These are phyloP conservation scores for Quercus gilva DNA, from an alignment of 306 rosid genomes.

Conservation along the genomic window DNA sequence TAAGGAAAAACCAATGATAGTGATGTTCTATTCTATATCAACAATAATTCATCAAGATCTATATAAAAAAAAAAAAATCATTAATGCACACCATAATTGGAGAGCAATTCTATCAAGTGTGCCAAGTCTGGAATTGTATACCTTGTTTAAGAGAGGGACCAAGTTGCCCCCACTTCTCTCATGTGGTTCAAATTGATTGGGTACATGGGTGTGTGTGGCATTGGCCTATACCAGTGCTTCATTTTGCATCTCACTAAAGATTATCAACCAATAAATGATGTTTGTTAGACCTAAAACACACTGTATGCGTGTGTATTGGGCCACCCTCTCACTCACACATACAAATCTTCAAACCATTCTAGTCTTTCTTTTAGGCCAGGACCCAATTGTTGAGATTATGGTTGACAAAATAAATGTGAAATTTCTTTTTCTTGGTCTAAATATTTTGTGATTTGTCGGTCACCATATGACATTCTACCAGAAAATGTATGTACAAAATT, in stretches of 20 bases:
- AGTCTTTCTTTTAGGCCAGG: too few species aligned
- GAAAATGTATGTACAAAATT: conserved; percentile 19
- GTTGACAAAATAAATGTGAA: not conserved
- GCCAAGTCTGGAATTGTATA: too few species aligned
- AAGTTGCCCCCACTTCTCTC: too few species aligned
- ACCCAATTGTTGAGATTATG: too few species aligned
- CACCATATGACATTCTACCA: not conserved
- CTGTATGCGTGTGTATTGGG: not conserved
- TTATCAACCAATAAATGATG: conserved; percentile 22
- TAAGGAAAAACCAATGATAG: too few species aligned
- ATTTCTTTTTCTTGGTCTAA: not conserved
- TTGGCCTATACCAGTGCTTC: conserved; percentile 17
- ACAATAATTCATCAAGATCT: too few species aligned
- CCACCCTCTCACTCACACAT: not conserved
- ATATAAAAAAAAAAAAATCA: too few species aligned
- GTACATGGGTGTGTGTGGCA: conserved; percentile 5
- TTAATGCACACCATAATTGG: too few species aligned
- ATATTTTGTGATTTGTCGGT: not conserved
- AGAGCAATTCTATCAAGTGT: too few species aligned
- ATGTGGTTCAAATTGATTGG: conserved; percentile 32
- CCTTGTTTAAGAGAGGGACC: too few species aligned
- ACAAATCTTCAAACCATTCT: too few species aligned
- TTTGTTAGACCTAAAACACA: conserved; percentile 10
- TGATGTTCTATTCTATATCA: too few species aligned
- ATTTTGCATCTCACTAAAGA: conserved; percentile 10